phyloP scores from a whole-genome alignment of 805 yeast genomes.

The Zygoascus bituminiphila region DNA sequence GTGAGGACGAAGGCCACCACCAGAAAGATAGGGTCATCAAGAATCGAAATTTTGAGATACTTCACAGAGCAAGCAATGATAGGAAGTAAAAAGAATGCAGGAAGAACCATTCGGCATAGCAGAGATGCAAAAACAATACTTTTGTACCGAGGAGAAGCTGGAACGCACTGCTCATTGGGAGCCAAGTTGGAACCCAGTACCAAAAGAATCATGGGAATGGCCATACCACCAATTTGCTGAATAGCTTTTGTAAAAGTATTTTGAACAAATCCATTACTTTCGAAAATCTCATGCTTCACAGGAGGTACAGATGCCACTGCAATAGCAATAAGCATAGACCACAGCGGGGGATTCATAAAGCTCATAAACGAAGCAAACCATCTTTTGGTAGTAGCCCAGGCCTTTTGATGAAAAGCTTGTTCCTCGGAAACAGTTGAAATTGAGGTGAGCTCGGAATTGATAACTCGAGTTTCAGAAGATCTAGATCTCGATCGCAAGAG shows the following conservation, averaged over 20 bases:
- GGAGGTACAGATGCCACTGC: slow-evolving; percentile 50
- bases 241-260: slow-evolving; percentile 47
- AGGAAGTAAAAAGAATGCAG: slow-evolving; percentile 47
- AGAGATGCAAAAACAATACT: slow-evolving; percentile 45
- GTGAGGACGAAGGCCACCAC: slow-evolving; percentile 52
- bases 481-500: not conserved
- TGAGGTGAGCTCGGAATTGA: not conserved
- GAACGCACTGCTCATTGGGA: slow-evolving; percentile 43
- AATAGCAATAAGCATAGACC: slow-evolving; percentile 53
- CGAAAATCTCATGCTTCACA: slow-evolving; percentile 39
- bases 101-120: slow-evolving; percentile 53
- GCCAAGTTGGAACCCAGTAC: slow-evolving; percentile 55
- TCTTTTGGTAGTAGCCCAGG: not conserved
- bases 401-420: not conserved
- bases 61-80: slow-evolving; percentile 44
- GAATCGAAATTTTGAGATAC: slow-evolving; percentile 38
- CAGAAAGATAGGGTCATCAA: slow-evolving; percentile 51
- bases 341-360: slow-evolving; percentile 58
- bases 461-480: not conserved
- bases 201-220: slow-evolving; percentile 53
- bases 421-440: not conserved
- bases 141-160: slow-evolving; percentile 32
- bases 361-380: slow-evolving; percentile 6
- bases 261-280: slow-evolving; percentile 38
- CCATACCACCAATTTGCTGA: slow-evolving; percentile 46